Evolutionary conservation across 768 basidiomycete species (phyloP), one percentile per base, ranked within the genome.

Genomic region (Lyophyllum semitale): DNA sequence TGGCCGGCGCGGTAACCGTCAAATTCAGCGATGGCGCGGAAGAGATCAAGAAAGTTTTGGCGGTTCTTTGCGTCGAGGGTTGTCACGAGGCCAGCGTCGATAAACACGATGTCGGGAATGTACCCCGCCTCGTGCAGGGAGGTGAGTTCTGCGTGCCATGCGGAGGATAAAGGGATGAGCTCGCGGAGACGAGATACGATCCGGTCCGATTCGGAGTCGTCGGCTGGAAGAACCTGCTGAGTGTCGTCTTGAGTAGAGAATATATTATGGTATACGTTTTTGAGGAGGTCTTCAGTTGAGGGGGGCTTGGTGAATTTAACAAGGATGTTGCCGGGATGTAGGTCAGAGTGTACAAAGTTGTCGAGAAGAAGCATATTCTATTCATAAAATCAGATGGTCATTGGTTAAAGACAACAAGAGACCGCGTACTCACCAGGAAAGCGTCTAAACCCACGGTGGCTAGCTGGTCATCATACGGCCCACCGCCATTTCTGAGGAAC

Each of bases 321-420:
- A 88, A 97, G 91, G 71, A 98, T 95, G 69, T 98, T 98, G 27
- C 96, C 96, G 2, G 92, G 90, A 68, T 93, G 92, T 20, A 93
- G 82, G 66, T 93, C 92, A 3, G 91, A 80, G 68, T 98, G 97
- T 9, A 96, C 94, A 71, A 97, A 99, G 71, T 99, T 98, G 71
- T 99, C 97, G 42, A 99, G 77, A 1, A 99, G 77, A 18, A 99
- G 84, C 97, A 99, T 99, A 73, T 98, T 94, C 93, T 98, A 4
- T 23, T 27, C 29, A 32, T 27, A 40, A 65, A 51, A 32, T 56
- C 46, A 50, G 58, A 29, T 20, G 8, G 30, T 43, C 8, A 1
- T 4, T 17, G 13, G 9, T 15, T 27, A 48, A 37, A 13, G 45
- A 49, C 17, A 41, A 32, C 48, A 9, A 22, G 45, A 25, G 13